Evolutionary conservation across 2,329 filamentous ascomycete species (phyloP).

Genomic region (Epicoccum nigrum): DNA sequence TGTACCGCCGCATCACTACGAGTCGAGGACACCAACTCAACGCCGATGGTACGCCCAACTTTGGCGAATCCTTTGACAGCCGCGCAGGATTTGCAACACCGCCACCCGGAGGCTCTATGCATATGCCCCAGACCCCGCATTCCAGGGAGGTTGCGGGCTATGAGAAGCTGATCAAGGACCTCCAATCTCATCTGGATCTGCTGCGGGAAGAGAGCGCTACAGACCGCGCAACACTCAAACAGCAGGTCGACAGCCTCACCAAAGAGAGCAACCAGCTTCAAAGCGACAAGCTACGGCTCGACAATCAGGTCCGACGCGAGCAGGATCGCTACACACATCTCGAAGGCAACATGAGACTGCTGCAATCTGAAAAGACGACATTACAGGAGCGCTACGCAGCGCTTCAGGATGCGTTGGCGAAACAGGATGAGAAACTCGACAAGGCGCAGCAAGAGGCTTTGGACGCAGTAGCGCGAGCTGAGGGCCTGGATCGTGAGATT

Average conservation of each 20-base stretch:
- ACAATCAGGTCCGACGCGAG: slow-evolving; percentile 80
- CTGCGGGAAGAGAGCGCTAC: slow-evolving; percentile 85
- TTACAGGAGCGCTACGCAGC: slow-evolving; percentile 81
- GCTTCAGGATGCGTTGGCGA: slow-evolving; percentile 81
- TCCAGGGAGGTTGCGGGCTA: slow-evolving; percentile 70
- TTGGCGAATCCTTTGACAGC: slow-evolving; percentile 30
- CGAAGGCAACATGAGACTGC: slow-evolving; percentile 81
- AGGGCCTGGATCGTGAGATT: slow-evolving; percentile 88
- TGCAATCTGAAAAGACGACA: slow-evolving; percentile 84
- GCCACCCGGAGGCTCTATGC: slow-evolving; percentile 45
- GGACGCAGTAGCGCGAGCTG: slow-evolving; percentile 78
- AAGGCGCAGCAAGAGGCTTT: slow-evolving; percentile 93
- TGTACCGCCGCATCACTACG: slow-evolving; percentile 93
- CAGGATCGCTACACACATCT: slow-evolving; percentile 88
- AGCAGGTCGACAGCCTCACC: slow-evolving; percentile 82
- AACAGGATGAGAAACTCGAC: slow-evolving; percentile 87
- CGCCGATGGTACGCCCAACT: slow-evolving; percentile 44
- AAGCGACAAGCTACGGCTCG: slow-evolving; percentile 77
- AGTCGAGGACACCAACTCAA: slow-evolving; percentile 69
- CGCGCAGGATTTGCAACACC: slow-evolving; percentile 49
- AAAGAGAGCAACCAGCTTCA: slow-evolving; percentile 83
- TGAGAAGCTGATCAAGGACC: slow-evolving; percentile 78
- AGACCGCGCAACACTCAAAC: slow-evolving; percentile 80
- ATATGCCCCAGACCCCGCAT: slow-evolving; percentile 55
- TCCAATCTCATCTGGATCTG: slow-evolving; percentile 87